Conservation (phyloP, 2,329 filamentous ascomycete species). For the Plenodomus biglobosus region DNA sequence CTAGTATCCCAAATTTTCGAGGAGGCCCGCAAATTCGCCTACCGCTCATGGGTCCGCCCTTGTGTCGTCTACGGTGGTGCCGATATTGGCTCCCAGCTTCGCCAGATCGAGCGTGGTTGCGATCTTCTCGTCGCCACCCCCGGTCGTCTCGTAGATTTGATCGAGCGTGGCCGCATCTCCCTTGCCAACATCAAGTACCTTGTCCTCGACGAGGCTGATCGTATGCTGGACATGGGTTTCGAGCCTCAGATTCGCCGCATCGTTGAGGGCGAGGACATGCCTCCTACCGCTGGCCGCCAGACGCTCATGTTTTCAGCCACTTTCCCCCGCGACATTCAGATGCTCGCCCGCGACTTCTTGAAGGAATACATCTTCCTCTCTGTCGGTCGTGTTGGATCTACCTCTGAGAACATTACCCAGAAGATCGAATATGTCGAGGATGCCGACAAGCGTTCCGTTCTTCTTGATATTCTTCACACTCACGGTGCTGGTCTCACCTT, state of each 20-base stretch:
- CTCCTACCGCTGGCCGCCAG: constrained; percentile 76
- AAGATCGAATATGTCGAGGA: constrained; percentile 99
- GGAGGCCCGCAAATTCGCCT: constrained; percentile 95
- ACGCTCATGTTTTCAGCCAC: constrained; percentile 99
- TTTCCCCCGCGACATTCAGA: constrained; percentile 98
- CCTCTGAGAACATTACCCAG: constrained; percentile 99
- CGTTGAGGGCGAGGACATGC: constrained; percentile 98
- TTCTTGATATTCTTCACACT: constrained; percentile 95
- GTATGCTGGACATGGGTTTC: constrained; percentile 99
- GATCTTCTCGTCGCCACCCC: constrained; percentile 97
- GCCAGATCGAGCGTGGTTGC: constrained; percentile 96
- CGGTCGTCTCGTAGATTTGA: constrained; percentile 94
- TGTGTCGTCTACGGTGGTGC: constrained; percentile 99
- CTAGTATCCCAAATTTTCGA: constrained; percentile 98
- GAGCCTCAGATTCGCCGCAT: constrained; percentile 99
- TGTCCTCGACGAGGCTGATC: constrained; percentile 97
- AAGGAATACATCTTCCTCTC: constrained; percentile 99
- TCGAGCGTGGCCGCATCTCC: constrained; percentile 97
- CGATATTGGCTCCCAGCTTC: constrained; percentile 96
- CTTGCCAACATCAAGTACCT: constrained; percentile 99
- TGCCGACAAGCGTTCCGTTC: constrained; percentile 93
- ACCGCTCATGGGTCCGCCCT: constrained; percentile 97
- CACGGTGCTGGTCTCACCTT: constrained; percentile 86
- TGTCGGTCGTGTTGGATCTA: constrained; percentile 96
- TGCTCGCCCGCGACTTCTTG: constrained; percentile 97